Evolutionary conservation across 345 rosid genomes (phyloP), one percentile per base, ranked within the genome.

Genomic region (Salix caprea): DNA sequence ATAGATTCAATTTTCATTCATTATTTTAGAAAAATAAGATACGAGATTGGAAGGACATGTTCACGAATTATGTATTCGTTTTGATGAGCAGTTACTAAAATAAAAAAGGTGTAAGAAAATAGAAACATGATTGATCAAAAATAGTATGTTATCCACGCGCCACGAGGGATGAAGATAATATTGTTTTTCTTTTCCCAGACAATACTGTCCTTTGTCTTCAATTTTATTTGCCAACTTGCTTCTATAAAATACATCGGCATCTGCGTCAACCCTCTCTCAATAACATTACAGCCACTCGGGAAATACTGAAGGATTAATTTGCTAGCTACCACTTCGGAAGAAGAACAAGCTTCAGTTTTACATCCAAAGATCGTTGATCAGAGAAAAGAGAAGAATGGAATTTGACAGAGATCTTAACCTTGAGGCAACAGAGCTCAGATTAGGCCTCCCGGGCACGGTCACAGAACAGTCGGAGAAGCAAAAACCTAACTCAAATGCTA

Each of bases 341-440:
- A n/a, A 6, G 46, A 67, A 34, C 24, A 36, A 37, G 23, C 23
- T 66, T 34, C 21, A 66, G 21, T 18, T 30, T 36, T 65, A 13
- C 16, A n/a, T 65, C 11, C 56, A 18, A 10, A 32, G 26, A 58
- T 19, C 6, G 48, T 48, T 15, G 36, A 24, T 44, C 15, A 14
- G 14, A 26, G 24, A 34, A 46, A 44, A 14, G 18, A 36, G 39
- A 62, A 19, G 16, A 6, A 82, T 82, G 86, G 80, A 40, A 28
- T 83, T 70, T n/a, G 80, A 79, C 67, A 82, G 79, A 74, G 84
- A 83, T 26, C 85, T 87, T 21, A 81, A 85, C 54, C 78, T 85
- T 15, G 86, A 83, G 26, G 90, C 87, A 8, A 87, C 88, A 0
- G 87, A 83, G 83, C 88, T 87, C 72, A 75, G 90, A 19, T 48